Base-by-base conservation (phyloP, 306 rosid species). In the Castanea mollissima region DNA sequence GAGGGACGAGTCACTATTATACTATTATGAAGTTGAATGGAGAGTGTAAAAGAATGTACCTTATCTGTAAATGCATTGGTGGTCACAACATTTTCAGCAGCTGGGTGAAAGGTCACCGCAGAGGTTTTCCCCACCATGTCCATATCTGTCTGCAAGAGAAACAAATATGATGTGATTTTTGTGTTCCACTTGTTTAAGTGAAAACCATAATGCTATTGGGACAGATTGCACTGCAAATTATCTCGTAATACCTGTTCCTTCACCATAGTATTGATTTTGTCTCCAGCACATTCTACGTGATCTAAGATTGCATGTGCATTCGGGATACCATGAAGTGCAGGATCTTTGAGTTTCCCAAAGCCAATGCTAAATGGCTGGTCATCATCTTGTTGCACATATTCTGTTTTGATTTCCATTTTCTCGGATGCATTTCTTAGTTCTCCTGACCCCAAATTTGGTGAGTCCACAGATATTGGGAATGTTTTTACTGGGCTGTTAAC, bases 231-330 rank as follows among this genome's bases (percentile, higher is more conserved):
- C 46, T 59, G 75, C 41, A 71, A 74, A 81, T 72, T 70, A 38
- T 55, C 76, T 46, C 62, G 73, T 75, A 86, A 74, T 90, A 91
- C 99, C 96, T 85, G 84, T 51, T 80, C 90, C 78, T 79, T 87
- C 20, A 57, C 85, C 2, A 69, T 35, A 72, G 70, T 79, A 83
- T 74, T 84, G 70, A 76, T 81, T 86, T 76, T 82, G 84, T 68
- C 85, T 74, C 81, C 90, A 83, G 76, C 78, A 79, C 73, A 84
- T 83, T 80, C 92, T 49, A 51, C 76, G 65, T 85, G 74, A 73
- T 81, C 84, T 76, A 89, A 34, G 52, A 68, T 74, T 51, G 34
- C 73, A 52, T 52, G 83, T 38, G 83, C 74, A 80, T 80, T 85
- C 84, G 71, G 92, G 68, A 88, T 69, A 83, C 63, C 86, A 35